Evolutionary conservation across 768 basidiomycete genomes (phyloP).

Genomic region (Tylopilus intermedius): DNA sequence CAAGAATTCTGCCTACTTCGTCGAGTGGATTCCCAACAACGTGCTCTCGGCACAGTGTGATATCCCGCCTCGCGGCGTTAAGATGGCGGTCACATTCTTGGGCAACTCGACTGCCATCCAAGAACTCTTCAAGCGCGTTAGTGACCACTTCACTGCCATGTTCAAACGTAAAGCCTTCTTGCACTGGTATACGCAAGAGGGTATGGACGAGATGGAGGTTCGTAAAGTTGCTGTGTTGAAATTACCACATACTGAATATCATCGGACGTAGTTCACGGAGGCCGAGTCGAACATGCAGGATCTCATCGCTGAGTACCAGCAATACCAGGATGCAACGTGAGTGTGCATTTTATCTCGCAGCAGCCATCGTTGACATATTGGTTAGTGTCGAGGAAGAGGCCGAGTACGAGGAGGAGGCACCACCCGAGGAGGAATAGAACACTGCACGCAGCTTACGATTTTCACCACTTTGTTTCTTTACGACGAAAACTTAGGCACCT

Average conservation of each 20-base stretch:
- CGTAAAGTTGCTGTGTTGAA: constrained; percentile 11
- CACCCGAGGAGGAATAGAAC: constrained; percentile 53
- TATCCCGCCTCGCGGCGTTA: constrained; percentile 90
- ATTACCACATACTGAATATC: constrained; percentile 1
- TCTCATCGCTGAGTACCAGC: constrained; percentile 95
- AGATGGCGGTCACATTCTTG: constrained; percentile 97
- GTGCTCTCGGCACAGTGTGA: constrained; percentile 97
- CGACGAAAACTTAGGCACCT: constrained; percentile 34
- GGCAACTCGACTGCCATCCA: constrained; percentile 97
- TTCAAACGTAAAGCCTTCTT: constrained; percentile 98
- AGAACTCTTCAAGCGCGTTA: constrained; percentile 98
- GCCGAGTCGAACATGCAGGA: constrained; percentile 99
- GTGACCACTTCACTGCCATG: constrained; percentile 98
- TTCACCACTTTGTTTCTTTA: constrained; percentile 17
- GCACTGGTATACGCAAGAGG: constrained; percentile 99
- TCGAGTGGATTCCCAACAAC: constrained; percentile 99
- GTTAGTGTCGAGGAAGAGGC: constrained; percentile 78
- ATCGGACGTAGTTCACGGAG: constrained; percentile 71
- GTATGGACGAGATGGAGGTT: constrained; percentile 98
- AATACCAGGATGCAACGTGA: constrained; percentile 91
- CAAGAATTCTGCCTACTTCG: constrained; percentile 98
- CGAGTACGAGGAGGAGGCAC: constrained; percentile 81
- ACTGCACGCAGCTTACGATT: constrained; percentile 13
- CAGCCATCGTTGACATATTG: constrained; percentile 12
- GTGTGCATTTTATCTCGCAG: constrained; percentile 28